Percentiles rank a stretch among this genome's conserved stretches.
Evolutionary conservation across 179 eudicot species (phyloP).

Genomic region (Sideroxylon spinosum): DNA sequence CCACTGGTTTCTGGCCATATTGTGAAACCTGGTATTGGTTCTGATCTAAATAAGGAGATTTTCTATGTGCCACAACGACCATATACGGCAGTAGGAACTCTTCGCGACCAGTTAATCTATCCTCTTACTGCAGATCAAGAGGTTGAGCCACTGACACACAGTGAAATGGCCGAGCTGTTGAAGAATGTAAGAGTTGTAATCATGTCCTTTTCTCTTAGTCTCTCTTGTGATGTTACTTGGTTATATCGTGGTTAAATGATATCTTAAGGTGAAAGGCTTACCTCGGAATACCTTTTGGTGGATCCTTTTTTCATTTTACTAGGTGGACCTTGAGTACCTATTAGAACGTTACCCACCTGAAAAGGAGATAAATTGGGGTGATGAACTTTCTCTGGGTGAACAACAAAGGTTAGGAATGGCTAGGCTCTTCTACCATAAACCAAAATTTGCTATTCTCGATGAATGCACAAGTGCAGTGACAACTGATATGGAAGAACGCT

Average conservation of each 20-base stretch:
- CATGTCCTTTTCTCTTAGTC: conserved; percentile 10
- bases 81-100: conserved; percentile 94
- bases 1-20: conserved; percentile 92
- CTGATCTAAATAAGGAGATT: conserved; percentile 94
- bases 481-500: conserved; percentile 98
- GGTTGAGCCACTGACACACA: conserved; percentile 60
- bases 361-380: conserved; percentile 97
- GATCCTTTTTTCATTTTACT: conserved; percentile 12
- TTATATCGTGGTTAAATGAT: conserved; percentile 6
- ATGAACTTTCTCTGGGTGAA: conserved; percentile 91
- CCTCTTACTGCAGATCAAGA: conserved; percentile 89
- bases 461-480: conserved; percentile 99
- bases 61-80: conserved; percentile 97
- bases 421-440: conserved; percentile 96
- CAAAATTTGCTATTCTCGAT: conserved; percentile 97
- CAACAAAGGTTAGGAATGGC: conserved; percentile 99
- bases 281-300: neutral
- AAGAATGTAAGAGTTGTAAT: conserved; percentile 60
- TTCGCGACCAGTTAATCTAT: conserved; percentile 95
- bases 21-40: conserved; percentile 96
- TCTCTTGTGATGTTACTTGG: conserved; percentile 3
- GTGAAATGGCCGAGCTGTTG: conserved; percentile 79
- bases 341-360: conserved; percentile 90
- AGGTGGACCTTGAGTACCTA: conserved; percentile 97
- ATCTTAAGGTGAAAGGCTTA: conserved; percentile 8